These are phyloP conservation scores for Lasiosphaeria hispida DNA, from an alignment of 495 filamentous ascomycete species.

Conservation along the genomic window DNA sequence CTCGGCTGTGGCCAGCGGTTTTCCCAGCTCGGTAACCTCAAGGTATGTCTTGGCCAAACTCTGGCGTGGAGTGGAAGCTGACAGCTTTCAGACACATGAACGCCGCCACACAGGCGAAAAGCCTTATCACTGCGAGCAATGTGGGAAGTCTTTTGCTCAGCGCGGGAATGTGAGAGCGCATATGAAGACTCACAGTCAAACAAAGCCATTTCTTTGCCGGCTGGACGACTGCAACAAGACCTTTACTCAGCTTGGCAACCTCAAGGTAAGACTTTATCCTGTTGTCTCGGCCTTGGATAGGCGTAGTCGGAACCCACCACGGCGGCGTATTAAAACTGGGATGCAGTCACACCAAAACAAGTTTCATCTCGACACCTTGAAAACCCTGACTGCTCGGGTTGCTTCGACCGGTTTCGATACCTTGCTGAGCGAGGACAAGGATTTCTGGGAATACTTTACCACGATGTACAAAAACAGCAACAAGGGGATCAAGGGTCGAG, in stretches of 20 bases:
- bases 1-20: slow-evolving; percentile 81
- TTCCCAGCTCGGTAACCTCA: slow-evolving; percentile 86
- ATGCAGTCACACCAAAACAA: slow-evolving; percentile 88
- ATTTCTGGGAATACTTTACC: slow-evolving; percentile 83
- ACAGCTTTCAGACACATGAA: slow-evolving; percentile 25
- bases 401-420: slow-evolving; percentile 58
- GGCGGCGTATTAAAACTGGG: neutral
- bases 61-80: neutral
- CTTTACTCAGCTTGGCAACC: slow-evolving; percentile 85
- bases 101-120: slow-evolving; percentile 64
- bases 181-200: slow-evolving; percentile 72
- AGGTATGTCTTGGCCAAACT: slow-evolving; percentile 49
- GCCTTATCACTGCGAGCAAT: slow-evolving; percentile 79
- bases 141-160: slow-evolving; percentile 85
- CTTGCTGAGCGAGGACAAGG: slow-evolving; percentile 66
- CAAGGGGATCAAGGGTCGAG: slow-evolving; percentile 95
- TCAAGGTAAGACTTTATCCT: slow-evolving; percentile 60
- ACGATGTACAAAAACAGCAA: slow-evolving; percentile 93
- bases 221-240: slow-evolving; percentile 80
- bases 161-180: slow-evolving; percentile 87
- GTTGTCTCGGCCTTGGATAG: no score
- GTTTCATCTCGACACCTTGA: slow-evolving; percentile 74
- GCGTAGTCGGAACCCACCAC: neutral
- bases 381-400: slow-evolving; percentile 71
- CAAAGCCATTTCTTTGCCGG: slow-evolving; percentile 77